A percentile compares a stretch with the other conserved stretches of the same genome.
Evolutionary conservation across 805 yeast species (phyloP).

Genomic region (Pichia nakasei): DNA sequence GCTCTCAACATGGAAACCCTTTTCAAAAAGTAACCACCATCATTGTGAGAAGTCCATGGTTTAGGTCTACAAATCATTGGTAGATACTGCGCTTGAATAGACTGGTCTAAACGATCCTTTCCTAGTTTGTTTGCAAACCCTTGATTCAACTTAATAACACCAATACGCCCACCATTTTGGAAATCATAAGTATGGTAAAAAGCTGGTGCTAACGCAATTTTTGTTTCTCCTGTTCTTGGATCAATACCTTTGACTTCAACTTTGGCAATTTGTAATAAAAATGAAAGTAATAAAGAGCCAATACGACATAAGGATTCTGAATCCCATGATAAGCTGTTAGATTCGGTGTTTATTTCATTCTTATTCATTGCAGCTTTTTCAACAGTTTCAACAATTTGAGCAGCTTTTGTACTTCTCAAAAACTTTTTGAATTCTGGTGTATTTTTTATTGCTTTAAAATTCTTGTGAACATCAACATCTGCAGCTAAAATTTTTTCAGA

Average conservation of each 20-base stretch:
- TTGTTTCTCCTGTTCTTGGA: slow-evolving; percentile 61
- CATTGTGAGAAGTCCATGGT: slow-evolving; percentile 74
- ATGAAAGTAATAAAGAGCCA: slow-evolving; percentile 71
- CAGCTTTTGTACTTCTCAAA: slow-evolving; percentile 27
- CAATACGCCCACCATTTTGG: slow-evolving; percentile 67
- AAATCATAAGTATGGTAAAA: slow-evolving; percentile 84
- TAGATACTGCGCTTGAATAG: slow-evolving; percentile 69
- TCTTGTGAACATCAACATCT: slow-evolving; percentile 48
- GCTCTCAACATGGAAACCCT: slow-evolving; percentile 62
- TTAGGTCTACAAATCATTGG: slow-evolving; percentile 93
- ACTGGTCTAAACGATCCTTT: slow-evolving; percentile 52
- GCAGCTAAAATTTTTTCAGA: slow-evolving; percentile 54
- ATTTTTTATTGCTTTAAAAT: slow-evolving; percentile 40
- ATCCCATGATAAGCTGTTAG: slow-evolving; percentile 20
- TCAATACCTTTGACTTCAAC: slow-evolving; percentile 73
- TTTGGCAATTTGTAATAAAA: slow-evolving; percentile 73
- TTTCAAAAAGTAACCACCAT: slow-evolving; percentile 76
- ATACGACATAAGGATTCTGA: slow-evolving; percentile 45
- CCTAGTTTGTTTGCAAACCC: slow-evolving; percentile 58
- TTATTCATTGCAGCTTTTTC: slow-evolving; percentile 14
- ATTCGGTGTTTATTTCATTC: slow-evolving; percentile 10
- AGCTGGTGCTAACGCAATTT: slow-evolving; percentile 79
- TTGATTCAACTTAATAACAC: slow-evolving; percentile 71
- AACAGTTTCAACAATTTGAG: slow-evolving; percentile 20
- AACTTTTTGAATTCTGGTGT: slow-evolving; percentile 34